Conservation (phyloP, 139 green algal genomes). For the Penium margaritaceum region DNA sequence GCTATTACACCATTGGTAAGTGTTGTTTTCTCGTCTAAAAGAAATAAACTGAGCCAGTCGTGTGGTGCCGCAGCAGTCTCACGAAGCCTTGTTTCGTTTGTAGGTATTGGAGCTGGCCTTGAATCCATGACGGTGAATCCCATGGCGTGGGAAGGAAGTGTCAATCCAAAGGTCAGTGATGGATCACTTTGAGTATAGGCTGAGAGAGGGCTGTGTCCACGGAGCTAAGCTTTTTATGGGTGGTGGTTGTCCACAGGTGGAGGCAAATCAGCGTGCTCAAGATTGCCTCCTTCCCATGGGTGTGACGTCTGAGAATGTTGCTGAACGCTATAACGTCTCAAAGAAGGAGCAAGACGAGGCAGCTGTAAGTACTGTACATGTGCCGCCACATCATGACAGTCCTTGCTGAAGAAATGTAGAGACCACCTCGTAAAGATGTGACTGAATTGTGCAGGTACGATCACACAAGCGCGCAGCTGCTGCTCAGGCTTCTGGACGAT, state of each 20-base stretch:
- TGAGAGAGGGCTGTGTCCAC: too few relatives aligned
- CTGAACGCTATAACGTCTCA: slow-evolving; percentile 72
- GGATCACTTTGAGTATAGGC: background rate
- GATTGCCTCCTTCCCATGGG: slow-evolving; percentile 96
- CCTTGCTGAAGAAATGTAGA: background rate
- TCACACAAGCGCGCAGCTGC: slow-evolving; percentile 78
- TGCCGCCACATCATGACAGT: background rate
- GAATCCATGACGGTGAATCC: slow-evolving; percentile 93
- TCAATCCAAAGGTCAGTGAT: slow-evolving; percentile 73
- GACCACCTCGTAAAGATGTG: too few relatives aligned
- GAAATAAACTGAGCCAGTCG: too few relatives aligned
- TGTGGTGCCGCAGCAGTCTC: background rate
- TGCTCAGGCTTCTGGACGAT: slow-evolving; percentile 70
- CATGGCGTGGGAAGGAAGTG: slow-evolving; percentile 89
- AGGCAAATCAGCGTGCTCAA: slow-evolving; percentile 60
- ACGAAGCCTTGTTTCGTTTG: slow-evolving; percentile 1
- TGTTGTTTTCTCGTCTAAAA: too few relatives aligned
- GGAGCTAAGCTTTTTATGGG: too few relatives aligned
- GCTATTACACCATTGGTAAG: slow-evolving; percentile 83
- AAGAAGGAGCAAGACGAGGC: slow-evolving; percentile 68
- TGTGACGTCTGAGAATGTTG: slow-evolving; percentile 96
- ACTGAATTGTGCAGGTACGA: slow-evolving; percentile 29
- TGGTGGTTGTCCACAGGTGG: slow-evolving; percentile 26
- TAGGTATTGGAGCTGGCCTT: slow-evolving; percentile 76
- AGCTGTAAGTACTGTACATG: slow-evolving; percentile 33